Base-by-base conservation (phyloP, 495 filamentous ascomycete species). In the Barbatosphaeria neglecta region DNA sequence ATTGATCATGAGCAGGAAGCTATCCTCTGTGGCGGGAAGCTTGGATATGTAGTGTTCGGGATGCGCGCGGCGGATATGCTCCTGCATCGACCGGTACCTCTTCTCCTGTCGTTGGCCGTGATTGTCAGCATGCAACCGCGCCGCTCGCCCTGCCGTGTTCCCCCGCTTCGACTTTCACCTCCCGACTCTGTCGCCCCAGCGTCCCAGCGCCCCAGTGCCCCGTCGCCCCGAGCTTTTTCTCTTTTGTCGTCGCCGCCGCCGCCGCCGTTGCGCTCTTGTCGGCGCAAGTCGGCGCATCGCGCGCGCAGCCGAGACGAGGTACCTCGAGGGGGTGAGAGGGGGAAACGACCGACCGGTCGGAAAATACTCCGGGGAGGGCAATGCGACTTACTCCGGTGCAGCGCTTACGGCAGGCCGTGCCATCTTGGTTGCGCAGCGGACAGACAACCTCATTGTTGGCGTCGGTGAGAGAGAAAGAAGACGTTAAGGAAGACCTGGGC, bases 1-100 rank as follows among this genome's bases (percentile, higher is more conserved):
- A 63, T 78, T 93, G 62, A 95, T 86, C 89, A 95, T 95, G 60
- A 93, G 73, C 55, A 83, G 72, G 70, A 98, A 96, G 82, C 89
- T 95, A 72, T 97, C 92, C 62, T 96, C 90, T 55, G 92, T 98
- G 39, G 92, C 92, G 61, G 92, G 92, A 57, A 98, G 87, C 81
- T 97, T 98, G 50, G 92, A 81, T 54, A 98, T 95, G 67, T 96
- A 98, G 67, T 96, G 82, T 59, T 93, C 90, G 45, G 92, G 93
- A 67, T 98, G 92, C 60, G 92, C 92, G 63, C 92, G 81, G 55
- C 92, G 87, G 55, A 98, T 97, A 59, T 98, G 92, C 76, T 98
- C 92, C 71, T 96, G 93, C 86, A 98, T 98, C 43, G 90, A 96
- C 60, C 92, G 90, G 74, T 88, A 98, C 57, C 89, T 83, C 67